phyloP scores from a whole-genome alignment of 2,329 filamentous ascomycete species.

The Albifimbria verrucaria region DNA sequence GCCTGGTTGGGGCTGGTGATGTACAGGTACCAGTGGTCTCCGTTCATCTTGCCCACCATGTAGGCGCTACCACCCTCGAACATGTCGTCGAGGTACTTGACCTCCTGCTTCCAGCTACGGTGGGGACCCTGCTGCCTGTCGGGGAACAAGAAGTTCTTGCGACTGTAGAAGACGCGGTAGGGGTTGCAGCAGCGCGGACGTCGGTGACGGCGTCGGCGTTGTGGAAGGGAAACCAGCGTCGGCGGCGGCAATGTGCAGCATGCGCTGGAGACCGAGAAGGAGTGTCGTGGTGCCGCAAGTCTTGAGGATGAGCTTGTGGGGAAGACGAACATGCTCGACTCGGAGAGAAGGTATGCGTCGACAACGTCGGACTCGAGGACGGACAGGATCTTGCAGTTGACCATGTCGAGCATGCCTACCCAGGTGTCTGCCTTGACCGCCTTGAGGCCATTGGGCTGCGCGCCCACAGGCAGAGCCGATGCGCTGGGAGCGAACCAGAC shows the following conservation, averaged over 20 bases:
- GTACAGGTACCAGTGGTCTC: conserved; percentile 98
- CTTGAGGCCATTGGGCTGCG: conserved; percentile 77
- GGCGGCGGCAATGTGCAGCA: conserved; percentile 86
- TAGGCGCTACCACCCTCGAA: conserved; percentile 94
- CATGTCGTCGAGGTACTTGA: conserved; percentile 85
- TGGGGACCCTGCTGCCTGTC: conserved; percentile 93
- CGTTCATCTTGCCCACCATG: conserved; percentile 99
- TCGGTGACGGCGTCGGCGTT: conserved; percentile 64
- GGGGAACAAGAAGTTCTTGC: conserved; percentile 97
- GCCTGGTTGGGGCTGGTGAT: conserved; percentile 81
- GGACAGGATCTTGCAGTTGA: conserved; percentile 97
- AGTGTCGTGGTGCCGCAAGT: conserved; percentile 97
- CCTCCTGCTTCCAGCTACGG: conserved; percentile 96
- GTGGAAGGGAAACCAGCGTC: conserved; percentile 87
- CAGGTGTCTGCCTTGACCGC: conserved; percentile 78
- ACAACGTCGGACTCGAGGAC: conserved; percentile 90
- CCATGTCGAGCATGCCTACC: conserved; percentile 96
- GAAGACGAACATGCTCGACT: conserved; percentile 99
- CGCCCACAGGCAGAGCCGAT: conserved; percentile 65
- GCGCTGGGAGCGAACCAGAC: conserved; percentile 93
- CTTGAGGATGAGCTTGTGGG: conserved; percentile 98
- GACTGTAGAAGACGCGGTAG: conserved; percentile 98
- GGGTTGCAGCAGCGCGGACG: conserved; percentile 73
- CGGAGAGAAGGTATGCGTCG: conserved; percentile 93
- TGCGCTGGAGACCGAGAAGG: conserved; percentile 80